phyloP scores from a whole-genome alignment of 495 filamentous ascomycete genomes.

The Articulospora tetracladia region DNA sequence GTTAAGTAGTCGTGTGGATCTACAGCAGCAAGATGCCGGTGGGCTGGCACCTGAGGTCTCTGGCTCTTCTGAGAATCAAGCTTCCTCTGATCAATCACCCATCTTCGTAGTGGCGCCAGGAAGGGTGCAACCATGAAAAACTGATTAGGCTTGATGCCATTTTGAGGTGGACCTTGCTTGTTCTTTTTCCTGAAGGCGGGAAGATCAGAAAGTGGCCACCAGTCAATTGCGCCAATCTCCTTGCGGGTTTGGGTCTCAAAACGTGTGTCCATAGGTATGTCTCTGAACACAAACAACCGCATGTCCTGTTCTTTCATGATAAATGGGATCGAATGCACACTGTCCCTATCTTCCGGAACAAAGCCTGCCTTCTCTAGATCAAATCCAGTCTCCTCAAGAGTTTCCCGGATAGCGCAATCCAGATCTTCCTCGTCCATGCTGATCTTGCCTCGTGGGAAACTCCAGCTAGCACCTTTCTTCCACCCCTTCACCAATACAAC shows the following conservation, averaged over 20 bases:
- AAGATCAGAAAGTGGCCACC: slow-evolving; percentile 85
- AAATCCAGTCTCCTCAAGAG: slow-evolving; percentile 93
- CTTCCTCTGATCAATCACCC: slow-evolving; percentile 81
- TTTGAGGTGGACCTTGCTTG: slow-evolving; percentile 44
- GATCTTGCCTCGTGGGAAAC: slow-evolving; percentile 94
- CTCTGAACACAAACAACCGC: slow-evolving; percentile 82
- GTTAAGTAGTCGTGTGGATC: slow-evolving; percentile 22
- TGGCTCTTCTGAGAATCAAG: slow-evolving; percentile 42
- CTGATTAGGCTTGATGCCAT: slow-evolving; percentile 59
- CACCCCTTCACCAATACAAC: slow-evolving; percentile 92
- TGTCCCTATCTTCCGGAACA: slow-evolving; percentile 58
- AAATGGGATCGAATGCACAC: slow-evolving; percentile 74
- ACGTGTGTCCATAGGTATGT: slow-evolving; percentile 75
- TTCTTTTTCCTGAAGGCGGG: slow-evolving; percentile 70
- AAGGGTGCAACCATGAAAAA: slow-evolving; percentile 99
- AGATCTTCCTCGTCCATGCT: slow-evolving; percentile 93
- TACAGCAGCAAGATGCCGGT: slow-evolving; percentile 23
- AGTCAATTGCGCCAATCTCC: slow-evolving; percentile 93
- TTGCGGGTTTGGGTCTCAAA: slow-evolving; percentile 91
- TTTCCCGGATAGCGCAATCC: slow-evolving; percentile 88
- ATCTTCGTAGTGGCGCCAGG: slow-evolving; percentile 78
- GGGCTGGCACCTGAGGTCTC: slow-evolving; percentile 14
- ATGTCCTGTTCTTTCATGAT: slow-evolving; percentile 91
- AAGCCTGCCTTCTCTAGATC: slow-evolving; percentile 72
- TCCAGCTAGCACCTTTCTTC: slow-evolving; percentile 96